Percentiles rank a stretch among this genome's conserved stretches.
Evolutionary conservation across 2,329 filamentous ascomycete species (phyloP).

Genomic region (Calonectria naviculata): DNA sequence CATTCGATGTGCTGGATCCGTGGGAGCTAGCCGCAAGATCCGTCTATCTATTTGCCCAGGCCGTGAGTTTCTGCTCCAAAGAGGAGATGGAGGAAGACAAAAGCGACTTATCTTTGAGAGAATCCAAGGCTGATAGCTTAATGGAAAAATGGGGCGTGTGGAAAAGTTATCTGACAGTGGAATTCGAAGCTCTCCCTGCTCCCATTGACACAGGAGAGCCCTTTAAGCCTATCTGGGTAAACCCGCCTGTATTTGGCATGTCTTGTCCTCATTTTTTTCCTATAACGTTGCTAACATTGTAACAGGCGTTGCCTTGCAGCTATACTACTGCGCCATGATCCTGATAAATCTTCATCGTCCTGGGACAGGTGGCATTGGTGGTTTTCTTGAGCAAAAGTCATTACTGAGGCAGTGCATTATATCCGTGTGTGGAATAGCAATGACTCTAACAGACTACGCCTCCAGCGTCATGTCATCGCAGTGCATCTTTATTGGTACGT

Average conservation of each 20-base stretch:
- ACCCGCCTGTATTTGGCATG: constrained; percentile 53
- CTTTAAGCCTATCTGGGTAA: constrained; percentile 61
- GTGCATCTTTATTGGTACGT: constrained; percentile 45
- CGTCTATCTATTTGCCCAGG: constrained; percentile 65
- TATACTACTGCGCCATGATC: constrained; percentile 63
- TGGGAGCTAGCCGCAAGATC: constrained; percentile 64
- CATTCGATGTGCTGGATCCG: constrained; percentile 57
- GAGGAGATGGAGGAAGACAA: background rate
- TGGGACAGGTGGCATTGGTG: constrained; percentile 46
- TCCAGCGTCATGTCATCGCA: constrained; percentile 54
- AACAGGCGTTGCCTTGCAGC: constrained; percentile 59
- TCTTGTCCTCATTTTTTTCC: constrained; percentile 31
- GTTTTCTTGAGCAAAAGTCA: constrained; percentile 50
- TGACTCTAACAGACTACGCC: constrained; percentile 52
- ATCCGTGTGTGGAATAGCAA: constrained; percentile 59
- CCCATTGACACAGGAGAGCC: constrained; percentile 22
- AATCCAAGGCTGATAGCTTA: constrained; percentile 6
- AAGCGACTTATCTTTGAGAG: background rate
- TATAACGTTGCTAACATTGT: constrained; percentile 31
- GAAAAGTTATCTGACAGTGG: constrained; percentile 46
- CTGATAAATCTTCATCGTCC: constrained; percentile 50
- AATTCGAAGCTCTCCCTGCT: constrained; percentile 54
- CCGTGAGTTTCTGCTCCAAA: constrained; percentile 62
- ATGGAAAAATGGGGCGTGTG: constrained; percentile 41
- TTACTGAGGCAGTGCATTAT: constrained; percentile 32